A percentile compares a stretch with the other conserved stretches of the same genome.
Evolutionary conservation across 2,329 filamentous ascomycete species (phyloP).

Genomic region (Simplicillium sp.): DNA sequence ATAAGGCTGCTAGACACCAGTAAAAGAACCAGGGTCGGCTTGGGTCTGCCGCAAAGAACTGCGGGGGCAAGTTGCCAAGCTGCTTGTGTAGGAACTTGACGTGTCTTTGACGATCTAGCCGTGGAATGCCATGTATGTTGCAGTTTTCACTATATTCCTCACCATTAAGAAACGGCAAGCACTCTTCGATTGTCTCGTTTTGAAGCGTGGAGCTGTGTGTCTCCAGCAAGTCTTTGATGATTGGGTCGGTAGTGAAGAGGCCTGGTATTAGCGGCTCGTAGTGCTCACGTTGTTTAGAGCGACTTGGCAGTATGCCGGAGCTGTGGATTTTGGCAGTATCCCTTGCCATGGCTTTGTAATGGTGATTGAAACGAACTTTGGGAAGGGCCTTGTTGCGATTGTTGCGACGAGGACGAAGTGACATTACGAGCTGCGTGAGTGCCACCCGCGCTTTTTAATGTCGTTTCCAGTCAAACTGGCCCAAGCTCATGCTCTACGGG

Average conservation of each 20-base stretch:
- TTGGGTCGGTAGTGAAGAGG: constrained; percentile 48
- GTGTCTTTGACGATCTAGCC: constrained; percentile 56
- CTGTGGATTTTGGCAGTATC: too few species aligned
- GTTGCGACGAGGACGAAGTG: too few species aligned
- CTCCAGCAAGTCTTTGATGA: constrained; percentile 53
- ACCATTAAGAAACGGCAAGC: constrained; percentile 57
- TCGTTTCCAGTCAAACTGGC: too few species aligned
- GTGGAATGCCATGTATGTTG: constrained; percentile 67
- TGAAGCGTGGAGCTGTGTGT: constrained; percentile 63
- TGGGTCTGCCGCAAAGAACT: constrained; percentile 70
- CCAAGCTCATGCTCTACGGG: too few species aligned
- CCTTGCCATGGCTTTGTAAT: background rate
- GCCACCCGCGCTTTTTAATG: too few species aligned
- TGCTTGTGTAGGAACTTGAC: constrained; percentile 51
- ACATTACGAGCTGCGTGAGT: too few species aligned
- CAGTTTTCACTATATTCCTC: constrained; percentile 39
- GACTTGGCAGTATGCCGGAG: too few species aligned
- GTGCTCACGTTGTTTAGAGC: too few species aligned
- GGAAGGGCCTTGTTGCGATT: constrained; percentile 7
- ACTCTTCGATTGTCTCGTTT: constrained; percentile 57
- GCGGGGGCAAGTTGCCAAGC: constrained; percentile 53
- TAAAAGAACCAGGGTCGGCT: constrained; percentile 91
- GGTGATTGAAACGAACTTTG: background rate
- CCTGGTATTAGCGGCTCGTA: constrained; percentile 29
- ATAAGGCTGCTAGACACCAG: constrained; percentile 74